A percentile compares a stretch with the other conserved stretches of the same genome.
Evolutionary conservation across 2,329 filamentous ascomycete genomes (phyloP).

Genomic region (Trichoderma asperellum): DNA sequence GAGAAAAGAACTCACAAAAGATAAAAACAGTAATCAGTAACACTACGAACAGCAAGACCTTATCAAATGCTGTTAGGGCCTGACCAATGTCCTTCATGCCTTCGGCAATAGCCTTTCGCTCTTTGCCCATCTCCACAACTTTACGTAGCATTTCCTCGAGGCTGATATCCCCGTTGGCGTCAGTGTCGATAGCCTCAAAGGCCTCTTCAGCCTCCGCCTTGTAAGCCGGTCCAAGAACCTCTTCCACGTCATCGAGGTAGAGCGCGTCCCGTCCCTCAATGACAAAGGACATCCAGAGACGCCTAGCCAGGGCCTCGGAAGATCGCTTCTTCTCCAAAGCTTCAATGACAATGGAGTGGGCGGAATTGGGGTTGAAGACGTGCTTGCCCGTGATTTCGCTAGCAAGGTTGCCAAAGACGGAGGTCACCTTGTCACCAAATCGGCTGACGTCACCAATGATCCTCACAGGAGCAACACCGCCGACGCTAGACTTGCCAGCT

Average conservation of each 20-base stretch:
- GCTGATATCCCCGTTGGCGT: conserved; percentile 91
- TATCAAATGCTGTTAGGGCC: conserved; percentile 88
- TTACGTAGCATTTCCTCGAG: conserved; percentile 94
- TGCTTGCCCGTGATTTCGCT: conserved; percentile 95
- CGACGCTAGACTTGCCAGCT: conserved; percentile 49
- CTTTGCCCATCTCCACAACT: conserved; percentile 79
- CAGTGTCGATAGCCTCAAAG: conserved; percentile 79
- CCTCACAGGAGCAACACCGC: conserved; percentile 75
- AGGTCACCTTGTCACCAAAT: conserved; percentile 90
- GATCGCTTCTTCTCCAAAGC: conserved; percentile 83
- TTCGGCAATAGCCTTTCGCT: conserved; percentile 84
- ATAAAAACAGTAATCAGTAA: conserved; percentile 81
- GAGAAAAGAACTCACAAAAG: conserved; percentile 51
- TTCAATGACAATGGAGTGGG: conserved; percentile 86
- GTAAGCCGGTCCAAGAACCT: conserved; percentile 79
- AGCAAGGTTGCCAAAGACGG: conserved; percentile 89
- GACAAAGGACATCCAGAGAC: conserved; percentile 98
- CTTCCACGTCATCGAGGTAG: conserved; percentile 77
- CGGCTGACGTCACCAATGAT: conserved; percentile 78
- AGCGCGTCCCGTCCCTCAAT: conserved; percentile 84
- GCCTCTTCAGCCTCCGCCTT: conserved; percentile 82
- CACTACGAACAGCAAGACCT: conserved; percentile 79
- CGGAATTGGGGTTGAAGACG: conserved; percentile 88
- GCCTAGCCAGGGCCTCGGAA: conserved; percentile 88
- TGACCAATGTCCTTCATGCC: conserved; percentile 98